phyloP scores from a whole-genome alignment of 345 rosid species.

The Pistacia vera region DNA sequence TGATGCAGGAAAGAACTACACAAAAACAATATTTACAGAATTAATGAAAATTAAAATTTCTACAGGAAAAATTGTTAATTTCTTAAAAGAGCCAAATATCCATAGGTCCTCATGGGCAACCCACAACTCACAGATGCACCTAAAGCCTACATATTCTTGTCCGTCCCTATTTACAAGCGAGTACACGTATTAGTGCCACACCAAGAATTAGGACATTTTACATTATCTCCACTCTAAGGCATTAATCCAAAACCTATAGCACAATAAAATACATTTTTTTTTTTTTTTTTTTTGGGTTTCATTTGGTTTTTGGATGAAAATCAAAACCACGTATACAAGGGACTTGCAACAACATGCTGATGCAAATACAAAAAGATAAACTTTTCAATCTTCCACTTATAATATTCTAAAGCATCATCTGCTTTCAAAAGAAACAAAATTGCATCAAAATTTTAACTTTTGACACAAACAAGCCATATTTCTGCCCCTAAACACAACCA shows the following conservation, averaged over 20 bases:
- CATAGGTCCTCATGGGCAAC: constrained; percentile 58
- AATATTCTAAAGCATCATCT: not conserved
- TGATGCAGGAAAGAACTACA: not conserved
- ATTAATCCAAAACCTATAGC: not conserved
- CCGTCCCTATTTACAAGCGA: constrained; percentile 81
- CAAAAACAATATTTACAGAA: not conserved
- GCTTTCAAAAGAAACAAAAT: not conserved
- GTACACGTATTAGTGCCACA: constrained; percentile 63
- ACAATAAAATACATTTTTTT: not conserved
- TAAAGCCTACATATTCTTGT: constrained; percentile 59
- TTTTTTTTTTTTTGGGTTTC: no score
- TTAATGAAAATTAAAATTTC: not conserved
- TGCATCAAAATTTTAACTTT: not conserved
- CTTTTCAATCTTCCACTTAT: not conserved
- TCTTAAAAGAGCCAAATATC: constrained; percentile 20
- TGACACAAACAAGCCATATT: not conserved
- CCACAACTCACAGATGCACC: constrained; percentile 46
- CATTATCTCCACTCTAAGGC: not conserved
- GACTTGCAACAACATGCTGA: not conserved
- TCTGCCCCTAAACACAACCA: not conserved
- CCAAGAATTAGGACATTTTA: constrained; percentile 76
- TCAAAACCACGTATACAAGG: not conserved
- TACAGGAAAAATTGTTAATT: not conserved
- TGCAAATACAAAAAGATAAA: not conserved
- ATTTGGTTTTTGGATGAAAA: not conserved